A percentile compares a stretch with the other conserved stretches of the same genome.
phyloP scores from a whole-genome alignment of 2,329 filamentous ascomycete species.

The Ampelomyces quisqualis region DNA sequence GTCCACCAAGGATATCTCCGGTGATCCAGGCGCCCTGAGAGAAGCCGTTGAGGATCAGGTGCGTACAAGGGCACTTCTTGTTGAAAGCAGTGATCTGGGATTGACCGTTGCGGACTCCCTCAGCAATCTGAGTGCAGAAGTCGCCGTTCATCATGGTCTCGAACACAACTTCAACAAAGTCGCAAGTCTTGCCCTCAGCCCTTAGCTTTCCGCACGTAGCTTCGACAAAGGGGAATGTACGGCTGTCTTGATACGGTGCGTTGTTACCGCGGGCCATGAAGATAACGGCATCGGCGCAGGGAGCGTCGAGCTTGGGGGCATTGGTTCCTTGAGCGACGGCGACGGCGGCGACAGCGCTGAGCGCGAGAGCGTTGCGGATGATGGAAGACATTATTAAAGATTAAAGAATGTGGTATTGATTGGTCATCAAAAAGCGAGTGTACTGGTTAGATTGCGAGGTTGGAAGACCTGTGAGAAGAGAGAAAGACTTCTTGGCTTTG shows the following conservation, averaged over 20 bases:
- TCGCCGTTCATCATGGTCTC: slow-evolving; percentile 13
- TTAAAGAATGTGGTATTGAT: slow-evolving; percentile 14
- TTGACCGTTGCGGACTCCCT: slow-evolving; percentile 22
- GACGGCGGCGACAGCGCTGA: slow-evolving; percentile 4
- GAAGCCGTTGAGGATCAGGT: slow-evolving; percentile 61
- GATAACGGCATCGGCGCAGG: slow-evolving; percentile 24
- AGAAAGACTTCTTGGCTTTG: slow-evolving; percentile 19
- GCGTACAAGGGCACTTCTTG: slow-evolving; percentile 54
- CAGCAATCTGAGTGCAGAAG: slow-evolving; percentile 21
- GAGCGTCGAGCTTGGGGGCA: slow-evolving; percentile 23
- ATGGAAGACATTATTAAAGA: slow-evolving; percentile 17
- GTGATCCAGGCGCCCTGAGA: slow-evolving; percentile 61
- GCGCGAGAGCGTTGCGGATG: slow-evolving; percentile 3
- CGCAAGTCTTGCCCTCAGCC: slow-evolving; percentile 23
- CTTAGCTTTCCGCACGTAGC: slow-evolving; percentile 22
- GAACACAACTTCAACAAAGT: slow-evolving; percentile 25
- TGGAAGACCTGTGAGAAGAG: slow-evolving; percentile 22
- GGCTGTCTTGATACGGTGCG: slow-evolving; percentile 23
- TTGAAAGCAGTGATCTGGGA: slow-evolving; percentile 56
- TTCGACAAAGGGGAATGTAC: slow-evolving; percentile 22
- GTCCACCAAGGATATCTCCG: slow-evolving; percentile 59
- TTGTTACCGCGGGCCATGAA: slow-evolving; percentile 27
- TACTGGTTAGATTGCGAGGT: slow-evolving; percentile 24
- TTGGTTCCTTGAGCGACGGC: slow-evolving; percentile 22
- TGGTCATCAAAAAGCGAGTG: slow-evolving; percentile 22